Evolutionary conservation across 352 stramenopile genomes (phyloP), one percentile per base, ranked within the genome.

Genomic region (Phytophthora kernoviae): DNA sequence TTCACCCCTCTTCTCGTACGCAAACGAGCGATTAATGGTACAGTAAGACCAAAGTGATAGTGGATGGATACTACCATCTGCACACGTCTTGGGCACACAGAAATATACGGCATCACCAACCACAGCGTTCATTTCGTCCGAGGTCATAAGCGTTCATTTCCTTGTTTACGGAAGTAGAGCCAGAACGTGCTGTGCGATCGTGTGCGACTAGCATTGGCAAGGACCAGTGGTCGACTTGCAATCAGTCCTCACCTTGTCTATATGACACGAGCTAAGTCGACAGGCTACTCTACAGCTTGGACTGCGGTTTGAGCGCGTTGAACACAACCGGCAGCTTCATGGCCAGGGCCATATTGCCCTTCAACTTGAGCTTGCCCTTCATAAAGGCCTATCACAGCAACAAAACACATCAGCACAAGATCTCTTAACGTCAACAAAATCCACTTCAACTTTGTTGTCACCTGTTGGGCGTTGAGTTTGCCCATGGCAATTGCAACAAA

Each of bases 281-380:
- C 39, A 45, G 41, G 8, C 21, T 20, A 33, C 26, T 44, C 27
- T 76, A 93, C 63, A 93, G 62, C 76, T 91, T 94, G 56, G 85
- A 77, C 27, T 73, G 75, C 27, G 80, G 83, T 73, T 94, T 92
- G 40, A 96, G 88, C 24, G 91, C 90, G 70, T 91, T 92, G 51
- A 98, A 88, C 49, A 98, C 81, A 37, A 96, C 70, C 9, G 84
- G 93, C n/a, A 98, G 74, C 84, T 98, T 98, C 88, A 97, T 98
- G 24, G 94, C 94, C 32, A 98, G 78, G 52, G 78, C 81, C 94
- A 98, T 98, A 64, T 98, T 98, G 52, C 94, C 94, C 77, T 98
- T 97, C 45, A 98, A 85, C 69, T 98, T 98, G 46, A 98, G 76
- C 68, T 97, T 97, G 55, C 91, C 91, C 81, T 98, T 96, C 90